phyloP scores from a whole-genome alignment of 139 green algal species.

The Mychonastes homosphaera region DNA sequence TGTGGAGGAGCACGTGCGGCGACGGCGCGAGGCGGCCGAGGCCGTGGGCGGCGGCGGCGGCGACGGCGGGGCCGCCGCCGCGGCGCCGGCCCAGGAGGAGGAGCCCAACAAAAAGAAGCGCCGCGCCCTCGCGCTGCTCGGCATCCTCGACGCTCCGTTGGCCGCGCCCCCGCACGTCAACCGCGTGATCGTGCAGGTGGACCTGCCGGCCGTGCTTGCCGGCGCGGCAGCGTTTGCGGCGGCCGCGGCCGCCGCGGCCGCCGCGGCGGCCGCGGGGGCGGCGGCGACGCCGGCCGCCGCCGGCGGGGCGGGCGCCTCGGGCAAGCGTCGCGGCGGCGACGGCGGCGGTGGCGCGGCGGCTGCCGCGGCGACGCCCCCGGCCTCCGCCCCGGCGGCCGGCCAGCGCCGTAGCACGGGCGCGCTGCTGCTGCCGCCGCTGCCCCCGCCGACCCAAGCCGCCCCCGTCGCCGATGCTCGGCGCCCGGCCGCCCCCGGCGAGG shows the following conservation, averaged over 20 bases:
- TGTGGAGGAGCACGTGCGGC: background rate
- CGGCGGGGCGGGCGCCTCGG: background rate
- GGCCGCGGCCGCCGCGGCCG: constrained; percentile 2
- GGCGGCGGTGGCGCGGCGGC: no score
- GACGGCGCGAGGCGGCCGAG: background rate
- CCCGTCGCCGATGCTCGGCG: background rate
- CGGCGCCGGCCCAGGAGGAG: no score
- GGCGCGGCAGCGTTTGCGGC: background rate
- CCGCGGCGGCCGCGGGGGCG: background rate
- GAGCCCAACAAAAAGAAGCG: no score
- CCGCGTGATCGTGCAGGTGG: background rate
- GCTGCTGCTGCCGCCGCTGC: no score
- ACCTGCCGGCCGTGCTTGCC: background rate
- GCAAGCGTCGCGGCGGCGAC: no score
- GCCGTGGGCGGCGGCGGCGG: background rate
- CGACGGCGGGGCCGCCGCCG: constrained; percentile 1
- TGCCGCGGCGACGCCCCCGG: no score
- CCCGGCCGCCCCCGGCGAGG: constrained; percentile 29
- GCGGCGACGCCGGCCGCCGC: background rate
- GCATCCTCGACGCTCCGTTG: no score
- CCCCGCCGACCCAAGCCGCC: background rate
- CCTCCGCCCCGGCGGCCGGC: no score
- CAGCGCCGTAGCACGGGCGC: no score
- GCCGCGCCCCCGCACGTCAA: no score
- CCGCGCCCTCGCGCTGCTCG: no score